phyloP scores from a whole-genome alignment of 2,329 filamentous ascomycete genomes.

The Fusarium clavum region DNA sequence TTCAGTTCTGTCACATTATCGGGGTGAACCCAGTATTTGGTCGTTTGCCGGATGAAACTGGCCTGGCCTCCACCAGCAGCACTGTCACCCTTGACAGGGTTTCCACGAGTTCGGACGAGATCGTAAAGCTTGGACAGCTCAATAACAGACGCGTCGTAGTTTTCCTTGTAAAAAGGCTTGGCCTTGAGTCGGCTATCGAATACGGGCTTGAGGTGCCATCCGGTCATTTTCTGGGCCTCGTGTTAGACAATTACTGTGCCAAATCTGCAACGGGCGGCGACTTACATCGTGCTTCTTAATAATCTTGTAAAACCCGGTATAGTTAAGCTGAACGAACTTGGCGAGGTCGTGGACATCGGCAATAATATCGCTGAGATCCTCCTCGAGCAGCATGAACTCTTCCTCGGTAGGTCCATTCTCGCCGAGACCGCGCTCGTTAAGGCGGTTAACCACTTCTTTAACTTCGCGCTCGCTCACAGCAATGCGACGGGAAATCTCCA shows the following conservation, averaged over 20 bases:
- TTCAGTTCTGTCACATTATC: slow-evolving; percentile 99
- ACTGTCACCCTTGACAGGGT: slow-evolving; percentile 91
- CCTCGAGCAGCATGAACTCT: slow-evolving; percentile 92
- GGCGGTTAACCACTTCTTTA: slow-evolving; percentile 81
- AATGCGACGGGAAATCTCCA: slow-evolving; percentile 93
- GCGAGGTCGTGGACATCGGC: slow-evolving; percentile 97
- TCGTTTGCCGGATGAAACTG: slow-evolving; percentile 96
- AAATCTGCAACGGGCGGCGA: background rate
- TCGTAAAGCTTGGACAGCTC: slow-evolving; percentile 97
- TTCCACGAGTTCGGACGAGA: slow-evolving; percentile 90
- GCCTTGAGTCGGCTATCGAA: slow-evolving; percentile 94
- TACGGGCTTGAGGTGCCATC: slow-evolving; percentile 93
- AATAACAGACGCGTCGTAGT: slow-evolving; percentile 95
- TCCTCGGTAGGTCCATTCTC: slow-evolving; percentile 80
- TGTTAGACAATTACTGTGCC: slow-evolving; percentile 34
- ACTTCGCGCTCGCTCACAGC: slow-evolving; percentile 90
- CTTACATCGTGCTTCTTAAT: slow-evolving; percentile 99
- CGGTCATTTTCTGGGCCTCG: slow-evolving; percentile 81
- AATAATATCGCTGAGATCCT: slow-evolving; percentile 96
- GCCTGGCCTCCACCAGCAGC: slow-evolving; percentile 91
- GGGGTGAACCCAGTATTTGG: slow-evolving; percentile 99
- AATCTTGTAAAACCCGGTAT: slow-evolving; percentile 99
- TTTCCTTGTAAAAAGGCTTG: slow-evolving; percentile 98
- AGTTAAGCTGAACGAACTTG: slow-evolving; percentile 98
- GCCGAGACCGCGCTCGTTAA: slow-evolving; percentile 71